These are phyloP conservation scores for Microbotryum scabiosae DNA, from an alignment of 1,284 basidiomycete genomes.

Conservation along the genomic window DNA sequence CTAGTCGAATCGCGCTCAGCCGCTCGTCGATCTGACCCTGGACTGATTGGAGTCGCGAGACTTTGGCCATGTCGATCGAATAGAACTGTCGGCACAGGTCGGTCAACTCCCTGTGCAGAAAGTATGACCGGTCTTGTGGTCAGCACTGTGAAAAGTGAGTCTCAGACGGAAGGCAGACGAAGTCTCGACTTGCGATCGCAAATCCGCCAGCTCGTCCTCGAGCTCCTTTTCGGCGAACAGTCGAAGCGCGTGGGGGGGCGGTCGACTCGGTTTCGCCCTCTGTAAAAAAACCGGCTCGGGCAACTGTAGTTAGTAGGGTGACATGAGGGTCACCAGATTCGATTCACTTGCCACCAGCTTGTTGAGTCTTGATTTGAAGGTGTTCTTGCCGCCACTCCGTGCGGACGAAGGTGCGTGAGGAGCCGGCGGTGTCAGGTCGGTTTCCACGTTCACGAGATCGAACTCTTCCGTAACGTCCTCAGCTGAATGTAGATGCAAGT, in stretches of 20 bases:
- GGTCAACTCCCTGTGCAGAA: not conserved
- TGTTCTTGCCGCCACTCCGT: not conserved
- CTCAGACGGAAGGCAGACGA: not conserved
- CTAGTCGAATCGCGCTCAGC: conserved; percentile 2
- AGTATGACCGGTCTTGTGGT: not conserved
- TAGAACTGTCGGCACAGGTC: not conserved
- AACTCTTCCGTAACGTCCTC: too few relatives aligned
- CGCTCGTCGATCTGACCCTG: conserved; percentile 5
- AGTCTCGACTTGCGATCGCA: not conserved
- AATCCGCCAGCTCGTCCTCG: conserved; percentile 6
- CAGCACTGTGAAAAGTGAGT: not conserved
- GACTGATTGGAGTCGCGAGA: not conserved
- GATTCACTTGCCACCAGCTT: not conserved
- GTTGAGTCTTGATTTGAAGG: not conserved
- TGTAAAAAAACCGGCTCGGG: not conserved
- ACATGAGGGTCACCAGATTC: not conserved
- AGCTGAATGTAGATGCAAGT: too few relatives aligned
- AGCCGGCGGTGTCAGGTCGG: not conserved
- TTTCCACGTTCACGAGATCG: not conserved
- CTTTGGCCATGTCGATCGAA: not conserved
- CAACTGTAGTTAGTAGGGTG: not conserved
- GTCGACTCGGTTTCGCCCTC: not conserved
- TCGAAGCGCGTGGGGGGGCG: conserved; percentile 2
- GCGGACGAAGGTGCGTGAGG: not conserved
- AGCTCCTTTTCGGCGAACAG: conserved; percentile 11